Evolutionary conservation across 345 rosid genomes (phyloP).

Genomic region (Lumnitzera littorea): DNA sequence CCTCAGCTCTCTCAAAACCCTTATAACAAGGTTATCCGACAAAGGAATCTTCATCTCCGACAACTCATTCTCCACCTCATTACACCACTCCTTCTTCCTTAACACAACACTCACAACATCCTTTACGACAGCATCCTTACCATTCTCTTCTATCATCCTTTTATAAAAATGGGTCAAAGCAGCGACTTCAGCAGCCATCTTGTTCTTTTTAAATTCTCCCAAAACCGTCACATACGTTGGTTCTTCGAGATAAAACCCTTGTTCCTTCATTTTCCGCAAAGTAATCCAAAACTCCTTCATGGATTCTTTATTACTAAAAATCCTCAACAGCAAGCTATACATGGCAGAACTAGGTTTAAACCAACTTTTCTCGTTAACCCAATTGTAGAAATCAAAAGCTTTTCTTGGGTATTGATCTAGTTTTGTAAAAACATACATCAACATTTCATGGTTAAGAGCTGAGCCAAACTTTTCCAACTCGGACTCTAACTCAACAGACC

Average conservation of each 20-base stretch:
- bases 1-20: conserved; percentile 60
- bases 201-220: conserved; percentile 35
- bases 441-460: conserved; percentile 46
- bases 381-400: conserved; percentile 53
- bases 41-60: conserved; percentile 34
- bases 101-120: conserved; percentile 30
- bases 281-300: conserved; percentile 62
- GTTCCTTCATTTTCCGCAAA: conserved; percentile 55
- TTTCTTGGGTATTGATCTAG: conserved; percentile 47
- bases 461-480: conserved; percentile 25
- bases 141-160: conserved; percentile 63
- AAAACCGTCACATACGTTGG: conserved; percentile 48
- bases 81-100: conserved; percentile 35
- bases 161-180: conserved; percentile 61
- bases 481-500: conserved; percentile 47
- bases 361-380: conserved; percentile 50
- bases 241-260: conserved; percentile 61
- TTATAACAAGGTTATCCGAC: conserved; percentile 58
- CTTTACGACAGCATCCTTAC: conserved; percentile 31
- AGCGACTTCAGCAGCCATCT: conserved; percentile 37
- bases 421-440: conserved; percentile 55
- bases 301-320: conserved; percentile 35
- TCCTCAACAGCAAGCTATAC: conserved; percentile 59
- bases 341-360: conserved; percentile 57
- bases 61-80: conserved; percentile 49